phyloP scores from a whole-genome alignment of 2,329 filamentous ascomycete species.

The Diaporthe vexans region DNA sequence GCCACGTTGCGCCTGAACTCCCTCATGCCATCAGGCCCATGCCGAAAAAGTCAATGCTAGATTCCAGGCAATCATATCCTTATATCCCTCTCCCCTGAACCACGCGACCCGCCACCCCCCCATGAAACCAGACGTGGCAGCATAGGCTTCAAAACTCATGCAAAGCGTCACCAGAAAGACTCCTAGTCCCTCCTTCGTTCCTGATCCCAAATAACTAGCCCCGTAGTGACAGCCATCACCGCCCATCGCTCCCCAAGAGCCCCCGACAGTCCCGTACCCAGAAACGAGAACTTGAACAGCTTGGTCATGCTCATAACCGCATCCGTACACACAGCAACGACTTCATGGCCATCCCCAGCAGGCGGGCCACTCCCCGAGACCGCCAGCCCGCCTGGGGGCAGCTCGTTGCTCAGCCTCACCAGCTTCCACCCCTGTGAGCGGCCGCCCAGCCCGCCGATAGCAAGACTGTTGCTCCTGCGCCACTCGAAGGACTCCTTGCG shows the following conservation, averaged over 20 bases:
- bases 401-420: constrained; percentile 50
- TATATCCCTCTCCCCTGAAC: too few species aligned
- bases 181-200: constrained; percentile 24
- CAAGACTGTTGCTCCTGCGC: constrained; percentile 54
- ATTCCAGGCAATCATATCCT: not conserved
- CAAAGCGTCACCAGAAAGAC: not conserved
- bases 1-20: not conserved
- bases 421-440: constrained; percentile 58
- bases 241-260: constrained; percentile 58
- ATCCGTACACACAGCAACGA: constrained; percentile 57
- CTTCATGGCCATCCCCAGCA: constrained; percentile 55
- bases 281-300: constrained; percentile 55
- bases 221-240: constrained; percentile 58
- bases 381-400: constrained; percentile 39
- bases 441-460: constrained; percentile 51
- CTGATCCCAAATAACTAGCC: constrained; percentile 55
- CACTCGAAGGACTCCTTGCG: constrained; percentile 58
- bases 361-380: constrained; percentile 43
- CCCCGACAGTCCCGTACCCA: constrained; percentile 55
- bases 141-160: not conserved
- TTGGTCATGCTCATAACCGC: constrained; percentile 51
- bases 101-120: not conserved
- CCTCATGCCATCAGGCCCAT: not conserved
- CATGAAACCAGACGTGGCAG: too few species aligned
- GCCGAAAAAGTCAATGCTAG: not conserved